These are phyloP conservation scores for Lyophyllum decastes DNA, from an alignment of 768 basidiomycete species.

Conservation along the genomic window DNA sequence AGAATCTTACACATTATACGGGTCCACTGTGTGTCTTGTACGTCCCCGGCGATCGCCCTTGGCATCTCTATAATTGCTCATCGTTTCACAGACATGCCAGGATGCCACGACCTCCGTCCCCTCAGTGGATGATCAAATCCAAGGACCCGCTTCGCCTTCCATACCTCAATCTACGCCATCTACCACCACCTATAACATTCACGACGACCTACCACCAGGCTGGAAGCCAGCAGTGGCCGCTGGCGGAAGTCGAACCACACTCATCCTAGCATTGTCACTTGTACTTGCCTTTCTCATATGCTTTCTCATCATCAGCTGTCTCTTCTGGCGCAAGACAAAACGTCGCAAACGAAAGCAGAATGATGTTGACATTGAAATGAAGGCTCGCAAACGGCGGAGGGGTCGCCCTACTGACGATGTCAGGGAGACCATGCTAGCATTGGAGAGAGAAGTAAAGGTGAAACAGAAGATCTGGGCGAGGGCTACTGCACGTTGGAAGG, in stretches of 20 bases:
- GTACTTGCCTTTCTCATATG: constrained; percentile 63
- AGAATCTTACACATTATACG: constrained; percentile 61
- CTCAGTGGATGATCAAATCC: constrained; percentile 34
- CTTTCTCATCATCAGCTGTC: constrained; percentile 58
- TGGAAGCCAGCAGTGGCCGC: constrained; percentile 39
- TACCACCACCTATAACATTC: constrained; percentile 28
- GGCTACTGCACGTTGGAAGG: constrained; percentile 71
- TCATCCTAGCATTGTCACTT: constrained; percentile 60
- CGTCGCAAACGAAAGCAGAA: constrained; percentile 29
- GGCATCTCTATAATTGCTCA: neutral
- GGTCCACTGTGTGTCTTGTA: constrained; percentile 66
- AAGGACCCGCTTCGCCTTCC: constrained; percentile 21
- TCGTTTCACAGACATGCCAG: constrained; percentile 22
- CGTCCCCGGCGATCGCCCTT: constrained; percentile 27
- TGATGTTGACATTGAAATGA: constrained; percentile 65
- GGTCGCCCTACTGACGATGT: constrained; percentile 22
- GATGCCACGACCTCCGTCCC: constrained; percentile 25
- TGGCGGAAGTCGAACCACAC: constrained; percentile 37
- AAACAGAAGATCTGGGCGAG: constrained; percentile 65
- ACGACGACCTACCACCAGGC: constrained; percentile 51
- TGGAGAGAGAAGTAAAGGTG: constrained; percentile 46
- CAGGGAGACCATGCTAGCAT: constrained; percentile 24
- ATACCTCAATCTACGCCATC: constrained; percentile 18
- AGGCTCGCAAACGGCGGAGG: constrained; percentile 29
- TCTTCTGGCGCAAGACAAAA: constrained; percentile 58